These are phyloP conservation scores for Malus domestica DNA, from an alignment of 306 rosid genomes.

Conservation along the genomic window DNA sequence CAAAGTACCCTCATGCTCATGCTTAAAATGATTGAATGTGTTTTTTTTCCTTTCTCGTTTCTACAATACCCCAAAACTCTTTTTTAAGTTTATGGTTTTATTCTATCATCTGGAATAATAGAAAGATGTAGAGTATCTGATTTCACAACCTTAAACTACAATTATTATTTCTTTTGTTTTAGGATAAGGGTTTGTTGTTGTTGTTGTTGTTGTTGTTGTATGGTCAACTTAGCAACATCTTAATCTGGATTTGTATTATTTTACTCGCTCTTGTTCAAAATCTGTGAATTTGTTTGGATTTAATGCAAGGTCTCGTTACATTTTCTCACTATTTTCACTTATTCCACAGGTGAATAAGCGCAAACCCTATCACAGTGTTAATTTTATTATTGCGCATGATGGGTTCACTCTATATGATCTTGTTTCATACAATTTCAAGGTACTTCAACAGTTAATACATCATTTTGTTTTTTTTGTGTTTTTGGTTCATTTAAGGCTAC, in stretches of 20 bases:
- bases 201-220: no score
- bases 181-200: no score
- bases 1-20: not conserved
- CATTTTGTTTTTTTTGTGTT: not conserved
- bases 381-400: constrained; percentile 82
- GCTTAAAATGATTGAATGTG: not conserved
- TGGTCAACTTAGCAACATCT: not conserved
- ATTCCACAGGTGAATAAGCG: constrained; percentile 73
- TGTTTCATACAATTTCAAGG: constrained; percentile 92
- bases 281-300: not conserved
- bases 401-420: constrained; percentile 84
- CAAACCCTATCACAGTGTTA: constrained; percentile 77
- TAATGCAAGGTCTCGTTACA: not conserved
- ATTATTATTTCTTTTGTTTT: not conserved
- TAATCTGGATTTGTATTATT: not conserved
- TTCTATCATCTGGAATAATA: not conserved
- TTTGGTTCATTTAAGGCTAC: not conserved
- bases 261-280: not conserved
- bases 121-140: not conserved
- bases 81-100: not conserved
- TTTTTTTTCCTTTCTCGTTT: not conserved
- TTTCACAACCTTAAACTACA: not conserved
- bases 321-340: constrained; percentile 15
- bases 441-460: constrained; percentile 20
- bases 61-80: not conserved